These are phyloP conservation scores for Rauvolfia tetraphylla DNA, from an alignment of 257 asterid genomes.

Conservation along the genomic window DNA sequence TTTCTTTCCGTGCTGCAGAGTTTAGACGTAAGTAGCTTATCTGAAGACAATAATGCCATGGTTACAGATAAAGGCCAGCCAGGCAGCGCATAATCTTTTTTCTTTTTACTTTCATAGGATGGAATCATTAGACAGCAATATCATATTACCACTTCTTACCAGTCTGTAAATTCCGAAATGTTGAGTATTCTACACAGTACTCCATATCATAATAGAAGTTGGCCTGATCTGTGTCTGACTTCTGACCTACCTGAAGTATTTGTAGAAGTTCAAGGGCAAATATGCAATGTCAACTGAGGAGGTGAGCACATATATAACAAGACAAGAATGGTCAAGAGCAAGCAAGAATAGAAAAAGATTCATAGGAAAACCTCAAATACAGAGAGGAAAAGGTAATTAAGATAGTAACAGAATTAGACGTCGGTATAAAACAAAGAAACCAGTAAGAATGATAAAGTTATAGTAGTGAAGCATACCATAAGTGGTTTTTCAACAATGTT, in stretches of 20 bases:
- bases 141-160: conserved; percentile 44
- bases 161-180: conserved; percentile 50
- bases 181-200: conserved; percentile 77
- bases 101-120: background rate
- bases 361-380: background rate
- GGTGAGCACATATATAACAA: background rate
- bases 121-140: background rate
- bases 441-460: background rate
- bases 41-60: background rate
- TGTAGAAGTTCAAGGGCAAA: conserved; percentile 12
- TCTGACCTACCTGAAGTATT: conserved; percentile 41
- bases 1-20: no score
- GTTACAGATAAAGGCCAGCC: background rate
- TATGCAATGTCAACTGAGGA: conserved; percentile 13
- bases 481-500: conserved; percentile 44
- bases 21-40: no score
- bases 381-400: background rate
- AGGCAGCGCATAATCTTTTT: background rate
- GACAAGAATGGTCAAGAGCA: background rate
- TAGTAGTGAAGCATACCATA: conserved; percentile 38
- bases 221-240: conserved; percentile 32
- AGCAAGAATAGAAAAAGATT: background rate
- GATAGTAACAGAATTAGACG: background rate
- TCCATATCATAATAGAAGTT: conserved; percentile 84
- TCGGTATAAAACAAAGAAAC: background rate